Base-by-base conservation (phyloP, 176 grass and related monocot genomes). In the Zea mays region DNA sequence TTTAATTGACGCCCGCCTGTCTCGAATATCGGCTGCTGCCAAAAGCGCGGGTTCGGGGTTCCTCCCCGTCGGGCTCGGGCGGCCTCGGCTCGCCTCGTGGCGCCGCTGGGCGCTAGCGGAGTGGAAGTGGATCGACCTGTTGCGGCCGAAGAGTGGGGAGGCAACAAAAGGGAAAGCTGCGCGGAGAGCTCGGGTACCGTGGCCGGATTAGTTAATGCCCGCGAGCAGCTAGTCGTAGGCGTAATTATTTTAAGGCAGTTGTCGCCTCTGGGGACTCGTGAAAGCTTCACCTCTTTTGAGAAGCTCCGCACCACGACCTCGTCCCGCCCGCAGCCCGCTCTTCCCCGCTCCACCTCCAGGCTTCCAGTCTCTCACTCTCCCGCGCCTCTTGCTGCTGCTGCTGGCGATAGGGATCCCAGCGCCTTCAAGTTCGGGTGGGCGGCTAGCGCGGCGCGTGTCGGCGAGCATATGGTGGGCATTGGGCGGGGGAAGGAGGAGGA, bases 221-320 rank as follows among this genome's bases (percentile, higher is more conserved):
- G 62, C 76, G 36, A 56, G 62, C 11, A 57, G 16, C 36, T 67
- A 50, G 76, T 66, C 48, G 63, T 54, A 66, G 76, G 36, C n/a
- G 49, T 84, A 79, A 76, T 88, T 85, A 81, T 84, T 88, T 84
- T 85, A 77, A 79, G 69, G 75, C 57, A 47, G 86, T 63, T 84
- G 81, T 80, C 81, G 46, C 64, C 57, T 71, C 64, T 85, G 86
- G 87, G 75, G 82, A 84, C 65, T 78, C 79, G 79, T 80, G 86
- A 84, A 81, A 77, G 88, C 74, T 87, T 84, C 84, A 69, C 67
- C 85, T 83, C 91, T 93, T 93, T 97, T 94, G 86, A 97, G 86
- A 84, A 85, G 82, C 50, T 75, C 27, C 63, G 79, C 43, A n/a
- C 86, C 90, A 88, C 88, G 84, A 27, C 88, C 75, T 68, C 60